phyloP scores from a whole-genome alignment of 768 basidiomycete genomes.

The Antrodiella citrinella region DNA sequence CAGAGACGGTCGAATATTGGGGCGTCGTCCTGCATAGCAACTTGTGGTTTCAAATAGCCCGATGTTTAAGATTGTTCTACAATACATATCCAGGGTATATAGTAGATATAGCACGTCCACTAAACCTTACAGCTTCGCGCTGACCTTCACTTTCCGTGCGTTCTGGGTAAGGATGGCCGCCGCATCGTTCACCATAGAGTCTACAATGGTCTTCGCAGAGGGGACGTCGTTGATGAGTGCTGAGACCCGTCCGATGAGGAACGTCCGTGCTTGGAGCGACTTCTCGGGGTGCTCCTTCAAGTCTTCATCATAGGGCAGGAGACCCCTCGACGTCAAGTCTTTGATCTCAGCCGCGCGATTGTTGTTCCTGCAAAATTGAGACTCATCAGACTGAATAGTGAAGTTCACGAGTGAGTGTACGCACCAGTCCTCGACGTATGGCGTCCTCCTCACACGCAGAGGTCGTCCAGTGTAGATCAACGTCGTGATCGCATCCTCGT shows the following conservation, averaged over 20 bases:
- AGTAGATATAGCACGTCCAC: background rate
- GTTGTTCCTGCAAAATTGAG: constrained; percentile 68
- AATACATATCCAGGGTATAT: background rate
- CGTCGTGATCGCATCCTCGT: constrained; percentile 78
- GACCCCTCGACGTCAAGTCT: constrained; percentile 74
- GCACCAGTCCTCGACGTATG: constrained; percentile 80
- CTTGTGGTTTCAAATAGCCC: too few relatives aligned
- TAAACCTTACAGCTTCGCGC: constrained; percentile 48
- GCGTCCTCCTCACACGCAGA: constrained; percentile 74
- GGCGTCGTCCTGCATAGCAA: too few relatives aligned
- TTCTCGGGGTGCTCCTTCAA: constrained; percentile 78
- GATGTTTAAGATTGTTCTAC: background rate
- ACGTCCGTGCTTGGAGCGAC: constrained; percentile 53
- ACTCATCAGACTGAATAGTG: background rate
- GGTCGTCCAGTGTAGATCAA: constrained; percentile 88
- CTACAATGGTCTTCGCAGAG: constrained; percentile 78
- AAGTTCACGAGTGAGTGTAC: too few relatives aligned
- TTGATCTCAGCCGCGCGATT: constrained; percentile 78
- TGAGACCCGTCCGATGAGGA: constrained; percentile 82
- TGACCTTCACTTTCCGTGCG: constrained; percentile 30
- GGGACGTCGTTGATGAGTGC: constrained; percentile 66
- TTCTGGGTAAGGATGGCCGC: constrained; percentile 36
- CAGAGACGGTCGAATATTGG: too few relatives aligned
- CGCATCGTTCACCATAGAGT: constrained; percentile 66
- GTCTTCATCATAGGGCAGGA: constrained; percentile 67